Percentiles rank a stretch among this genome's conserved stretches.
Evolutionary conservation across 2,329 filamentous ascomycete species (phyloP).

Genomic region (Scorias spongiosa): DNA sequence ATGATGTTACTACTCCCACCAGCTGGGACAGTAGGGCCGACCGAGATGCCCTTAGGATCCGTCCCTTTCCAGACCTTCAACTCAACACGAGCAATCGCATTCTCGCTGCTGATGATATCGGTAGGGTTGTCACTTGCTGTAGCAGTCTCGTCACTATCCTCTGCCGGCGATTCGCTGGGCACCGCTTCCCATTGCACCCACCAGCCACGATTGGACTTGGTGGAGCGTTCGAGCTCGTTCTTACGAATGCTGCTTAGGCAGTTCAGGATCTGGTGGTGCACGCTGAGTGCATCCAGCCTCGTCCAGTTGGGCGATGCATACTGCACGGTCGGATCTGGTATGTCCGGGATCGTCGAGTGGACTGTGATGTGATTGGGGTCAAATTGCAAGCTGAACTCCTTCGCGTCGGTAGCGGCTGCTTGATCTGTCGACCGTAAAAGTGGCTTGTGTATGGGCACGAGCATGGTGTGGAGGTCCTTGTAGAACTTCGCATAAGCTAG

Average conservation of each 20-base stretch:
- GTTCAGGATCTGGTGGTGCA: constrained; percentile 44
- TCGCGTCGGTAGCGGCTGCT: constrained; percentile 36
- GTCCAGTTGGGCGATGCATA: constrained; percentile 25
- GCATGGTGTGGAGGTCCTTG: constrained; percentile 35
- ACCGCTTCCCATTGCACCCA: constrained; percentile 44
- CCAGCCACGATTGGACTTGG: constrained; percentile 50
- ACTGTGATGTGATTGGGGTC: constrained; percentile 43
- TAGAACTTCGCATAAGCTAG: constrained; percentile 30
- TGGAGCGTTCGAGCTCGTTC: constrained; percentile 42
- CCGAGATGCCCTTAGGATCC: not conserved
- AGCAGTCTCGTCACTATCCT: not conserved
- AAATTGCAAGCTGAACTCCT: constrained; percentile 34
- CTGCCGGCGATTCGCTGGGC: constrained; percentile 12
- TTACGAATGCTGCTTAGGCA: constrained; percentile 38
- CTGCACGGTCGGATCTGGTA: constrained; percentile 32
- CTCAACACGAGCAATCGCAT: not conserved
- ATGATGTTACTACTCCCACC: not conserved
- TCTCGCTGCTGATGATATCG: not conserved
- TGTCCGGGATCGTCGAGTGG: constrained; percentile 48
- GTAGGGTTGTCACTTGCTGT: not conserved
- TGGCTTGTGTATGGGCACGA: constrained; percentile 32
- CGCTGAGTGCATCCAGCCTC: constrained; percentile 44
- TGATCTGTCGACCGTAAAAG: constrained; percentile 18
- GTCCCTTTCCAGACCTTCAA: not conserved
- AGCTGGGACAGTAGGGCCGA: not conserved